A percentile compares a stretch with the other conserved stretches of the same genome.
phyloP scores from a whole-genome alignment of 306 rosid genomes.

The Gillenia trifoliata region DNA sequence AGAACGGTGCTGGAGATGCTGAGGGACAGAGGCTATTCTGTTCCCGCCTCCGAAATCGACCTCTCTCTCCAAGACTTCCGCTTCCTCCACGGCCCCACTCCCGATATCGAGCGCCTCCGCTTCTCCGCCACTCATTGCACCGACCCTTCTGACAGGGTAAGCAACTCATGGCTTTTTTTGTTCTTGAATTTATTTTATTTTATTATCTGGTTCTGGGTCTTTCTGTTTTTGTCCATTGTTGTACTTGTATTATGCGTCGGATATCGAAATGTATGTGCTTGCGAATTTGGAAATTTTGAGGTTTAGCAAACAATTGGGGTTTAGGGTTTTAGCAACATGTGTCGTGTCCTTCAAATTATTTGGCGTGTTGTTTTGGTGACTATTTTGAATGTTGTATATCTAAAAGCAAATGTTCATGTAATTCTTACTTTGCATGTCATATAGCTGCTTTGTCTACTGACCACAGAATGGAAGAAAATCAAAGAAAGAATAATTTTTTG shows the following conservation, averaged over 20 bases:
- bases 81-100: slow-evolving; percentile 39
- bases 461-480: no score
- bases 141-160: slow-evolving; percentile 65
- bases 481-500: background rate
- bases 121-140: slow-evolving; percentile 49
- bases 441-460: no score
- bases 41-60: slow-evolving; percentile 47
- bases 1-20: slow-evolving; percentile 79
- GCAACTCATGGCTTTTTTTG: background rate
- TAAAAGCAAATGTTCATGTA: no score
- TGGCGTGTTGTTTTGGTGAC: no score
- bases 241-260: background rate
- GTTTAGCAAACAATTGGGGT: background rate
- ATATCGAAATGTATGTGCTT: background rate
- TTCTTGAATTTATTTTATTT: background rate
- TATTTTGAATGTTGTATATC: no score
- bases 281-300: background rate
- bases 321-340: background rate
- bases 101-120: slow-evolving; percentile 68
- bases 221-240: background rate
- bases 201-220: background rate
- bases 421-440: no score
- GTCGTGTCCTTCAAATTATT: background rate
- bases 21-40: slow-evolving; percentile 67
- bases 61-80: slow-evolving; percentile 67